Conservation (phyloP, 2,329 filamentous ascomycete genomes). For the Teratosphaeria pseudoeucalypti region DNA sequence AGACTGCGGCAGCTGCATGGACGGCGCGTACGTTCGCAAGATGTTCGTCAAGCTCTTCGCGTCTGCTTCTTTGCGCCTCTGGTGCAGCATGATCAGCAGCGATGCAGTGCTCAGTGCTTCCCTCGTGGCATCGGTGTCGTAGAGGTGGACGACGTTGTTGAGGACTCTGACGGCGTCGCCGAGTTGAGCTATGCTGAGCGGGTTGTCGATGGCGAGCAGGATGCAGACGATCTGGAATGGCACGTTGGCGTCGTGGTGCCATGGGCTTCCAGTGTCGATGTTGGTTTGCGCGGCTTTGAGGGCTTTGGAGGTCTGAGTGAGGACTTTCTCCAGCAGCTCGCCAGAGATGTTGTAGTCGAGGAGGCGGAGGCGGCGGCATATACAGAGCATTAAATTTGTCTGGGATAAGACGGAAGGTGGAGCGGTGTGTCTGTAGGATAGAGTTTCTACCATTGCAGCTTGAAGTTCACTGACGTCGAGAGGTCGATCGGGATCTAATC, state of each 20-base stretch:
- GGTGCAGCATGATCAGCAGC: constrained; percentile 40
- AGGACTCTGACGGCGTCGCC: constrained; percentile 35
- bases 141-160: constrained; percentile 7
- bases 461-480: constrained; percentile 35
- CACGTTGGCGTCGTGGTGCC: constrained; percentile 48
- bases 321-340: constrained; percentile 33
- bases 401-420: constrained; percentile 40
- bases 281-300: constrained; percentile 37
- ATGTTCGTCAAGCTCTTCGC: constrained; percentile 21
- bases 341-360: constrained; percentile 35
- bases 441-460: constrained; percentile 31
- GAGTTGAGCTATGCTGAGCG: constrained; percentile 35
- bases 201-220: constrained; percentile 42
- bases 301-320: constrained; percentile 32
- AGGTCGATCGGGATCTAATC: constrained; percentile 39
- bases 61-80: constrained; percentile 37
- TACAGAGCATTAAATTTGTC: constrained; percentile 44
- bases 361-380: constrained; percentile 42
- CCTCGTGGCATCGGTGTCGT: constrained; percentile 22
- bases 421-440: constrained; percentile 31
- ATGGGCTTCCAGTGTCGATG: constrained; percentile 34
- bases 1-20: background rate
- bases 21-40: background rate
- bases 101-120: constrained; percentile 44
- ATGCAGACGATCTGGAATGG: constrained; percentile 47